Evolutionary conservation across 768 basidiomycete species (phyloP).

Genomic region (Tricholoma saponaceum): DNA sequence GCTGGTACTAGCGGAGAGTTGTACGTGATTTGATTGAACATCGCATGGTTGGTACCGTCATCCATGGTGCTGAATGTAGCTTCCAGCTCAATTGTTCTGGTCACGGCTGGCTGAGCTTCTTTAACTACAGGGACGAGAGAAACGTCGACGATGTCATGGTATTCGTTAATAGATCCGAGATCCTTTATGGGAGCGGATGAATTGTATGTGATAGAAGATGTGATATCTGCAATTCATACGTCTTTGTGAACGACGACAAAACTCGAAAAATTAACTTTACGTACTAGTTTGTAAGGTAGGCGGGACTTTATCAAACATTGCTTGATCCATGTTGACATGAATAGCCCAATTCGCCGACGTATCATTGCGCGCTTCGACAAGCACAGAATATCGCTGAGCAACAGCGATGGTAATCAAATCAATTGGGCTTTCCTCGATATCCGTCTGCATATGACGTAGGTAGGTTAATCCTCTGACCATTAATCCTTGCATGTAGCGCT

Average conservation of each 20-base stretch:
- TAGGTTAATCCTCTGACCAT: not conserved
- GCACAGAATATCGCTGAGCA: conserved; percentile 90
- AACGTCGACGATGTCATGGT: conserved; percentile 63
- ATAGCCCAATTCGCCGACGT: conserved; percentile 82
- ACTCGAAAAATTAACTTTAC: conserved; percentile 18
- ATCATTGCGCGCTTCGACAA: conserved; percentile 89
- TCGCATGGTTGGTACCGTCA: conserved; percentile 83
- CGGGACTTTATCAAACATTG: conserved; percentile 87
- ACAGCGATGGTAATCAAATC: conserved; percentile 74
- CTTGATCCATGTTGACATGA: conserved; percentile 85
- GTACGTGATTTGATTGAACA: conserved; percentile 69
- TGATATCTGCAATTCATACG: conserved; percentile 52
- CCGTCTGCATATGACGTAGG: conserved; percentile 43
- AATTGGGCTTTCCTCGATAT: conserved; percentile 68
- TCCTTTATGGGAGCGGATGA: conserved; percentile 47
- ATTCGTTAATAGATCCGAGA: conserved; percentile 49
- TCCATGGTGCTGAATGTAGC: conserved; percentile 80
- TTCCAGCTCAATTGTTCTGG: conserved; percentile 64
- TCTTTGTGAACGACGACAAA: not conserved
- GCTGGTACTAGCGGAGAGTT: conserved; percentile 71
- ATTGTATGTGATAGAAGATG: conserved; percentile 78
- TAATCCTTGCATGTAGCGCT: conserved; percentile 21
- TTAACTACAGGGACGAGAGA: conserved; percentile 58
- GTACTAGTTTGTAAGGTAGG: conserved; percentile 67
- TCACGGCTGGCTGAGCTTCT: conserved; percentile 45